Percentiles rank a stretch among this genome's conserved stretches.
Evolutionary conservation across 345 rosid genomes (phyloP).

Genomic region (Populus pruinosa): DNA sequence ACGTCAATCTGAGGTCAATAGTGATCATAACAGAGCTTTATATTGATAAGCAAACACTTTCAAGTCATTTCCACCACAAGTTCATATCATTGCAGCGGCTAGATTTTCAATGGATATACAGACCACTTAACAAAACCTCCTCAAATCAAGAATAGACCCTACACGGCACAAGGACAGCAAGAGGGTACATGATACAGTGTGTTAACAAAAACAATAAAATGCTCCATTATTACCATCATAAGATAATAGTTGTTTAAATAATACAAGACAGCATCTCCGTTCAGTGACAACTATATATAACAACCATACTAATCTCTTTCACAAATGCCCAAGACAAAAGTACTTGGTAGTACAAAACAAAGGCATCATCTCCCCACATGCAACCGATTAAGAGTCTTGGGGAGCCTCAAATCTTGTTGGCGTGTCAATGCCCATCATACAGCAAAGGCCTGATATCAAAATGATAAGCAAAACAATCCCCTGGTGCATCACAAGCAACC

Average conservation of each 20-base stretch:
- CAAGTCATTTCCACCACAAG: neutral
- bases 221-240: slow-evolving; percentile 16
- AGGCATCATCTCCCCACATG: neutral
- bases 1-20: neutral
- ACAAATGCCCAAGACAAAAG: slow-evolving; percentile 11
- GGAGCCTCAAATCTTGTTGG: slow-evolving; percentile 95
- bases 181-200: neutral
- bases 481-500: slow-evolving; percentile 43
- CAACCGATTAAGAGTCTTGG: slow-evolving; percentile 58
- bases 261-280: slow-evolving; percentile 14
- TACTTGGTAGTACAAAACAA: slow-evolving; percentile 8
- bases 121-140: neutral
- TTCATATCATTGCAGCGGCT: neutral
- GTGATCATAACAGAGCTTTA: neutral
- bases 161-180: neutral
- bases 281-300: slow-evolving; percentile 23
- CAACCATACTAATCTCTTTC: slow-evolving; percentile 25
- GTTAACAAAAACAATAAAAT: neutral
- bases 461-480: slow-evolving; percentile 82
- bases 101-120: neutral
- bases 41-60: neutral
- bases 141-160: neutral
- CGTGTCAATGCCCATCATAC: slow-evolving; percentile 97
- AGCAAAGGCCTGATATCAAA: slow-evolving; percentile 85
- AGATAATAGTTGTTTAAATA: slow-evolving; percentile 9